Evolutionary conservation across 2,329 filamentous ascomycete genomes (phyloP).

Genomic region (Nectriaceae sp.): DNA sequence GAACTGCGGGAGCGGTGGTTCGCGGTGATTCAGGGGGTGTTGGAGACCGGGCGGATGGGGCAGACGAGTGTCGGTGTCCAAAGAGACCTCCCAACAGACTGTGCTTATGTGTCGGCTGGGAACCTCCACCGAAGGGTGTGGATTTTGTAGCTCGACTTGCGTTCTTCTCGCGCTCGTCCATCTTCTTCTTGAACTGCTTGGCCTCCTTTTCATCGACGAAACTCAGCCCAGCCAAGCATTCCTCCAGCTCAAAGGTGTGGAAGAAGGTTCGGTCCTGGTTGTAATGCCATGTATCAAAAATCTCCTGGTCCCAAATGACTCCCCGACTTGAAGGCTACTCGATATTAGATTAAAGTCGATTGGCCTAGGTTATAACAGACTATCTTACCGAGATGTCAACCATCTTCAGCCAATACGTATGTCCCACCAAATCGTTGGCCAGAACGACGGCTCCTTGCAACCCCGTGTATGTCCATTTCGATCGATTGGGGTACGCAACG

Average conservation of each 20-base stretch:
- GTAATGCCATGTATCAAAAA: conserved; percentile 93
- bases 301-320: conserved; percentile 96
- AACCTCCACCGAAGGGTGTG: conserved; percentile 69
- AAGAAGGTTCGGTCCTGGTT: conserved; percentile 98
- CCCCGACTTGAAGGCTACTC: conserved; percentile 72
- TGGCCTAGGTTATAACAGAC: conserved; percentile 3
- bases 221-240: conserved; percentile 85
- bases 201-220: conserved; percentile 98
- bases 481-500: conserved; percentile 82
- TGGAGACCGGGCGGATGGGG: conserved; percentile 55
- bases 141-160: conserved; percentile 83
- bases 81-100: conserved; percentile 64
- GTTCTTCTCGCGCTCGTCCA: conserved; percentile 94
- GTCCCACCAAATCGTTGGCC: conserved; percentile 89
- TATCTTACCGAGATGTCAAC: conserved; percentile 83
- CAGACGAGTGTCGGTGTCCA: conserved; percentile 61
- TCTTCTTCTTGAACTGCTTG: conserved; percentile 95
- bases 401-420: conserved; percentile 97
- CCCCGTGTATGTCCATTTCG: conserved; percentile 91
- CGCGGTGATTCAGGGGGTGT: conserved; percentile 61
- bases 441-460: conserved; percentile 90
- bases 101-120: conserved; percentile 41
- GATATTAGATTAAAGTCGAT: conserved; percentile 16
- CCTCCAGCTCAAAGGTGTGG: conserved; percentile 93
- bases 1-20: conserved; percentile 31